Evolutionary conservation across 768 basidiomycete species (phyloP), one percentile per base, ranked within the genome.

Genomic region (Paxillus rubicundulus): DNA sequence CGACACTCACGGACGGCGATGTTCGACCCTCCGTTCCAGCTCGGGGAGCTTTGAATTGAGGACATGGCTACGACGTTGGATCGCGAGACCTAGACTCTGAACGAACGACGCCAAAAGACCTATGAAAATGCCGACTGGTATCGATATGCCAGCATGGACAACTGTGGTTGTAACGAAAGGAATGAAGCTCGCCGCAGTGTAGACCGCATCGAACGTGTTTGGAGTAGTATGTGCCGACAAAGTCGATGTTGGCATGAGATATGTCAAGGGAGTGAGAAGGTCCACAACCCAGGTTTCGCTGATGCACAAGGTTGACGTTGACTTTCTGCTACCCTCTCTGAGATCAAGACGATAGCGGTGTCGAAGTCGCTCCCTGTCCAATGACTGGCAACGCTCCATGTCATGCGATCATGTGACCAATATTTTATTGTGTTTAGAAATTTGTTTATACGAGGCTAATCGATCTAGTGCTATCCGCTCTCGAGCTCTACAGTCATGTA

Each of bases 51-150:
- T 69, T 60, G 92, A 88, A 64, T 95, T 90, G 45, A 86, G 72
- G 45, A 96, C 81, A 77, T 98, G 94, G 60, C 89, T 92, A 75
- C 95, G 93, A 54, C 94, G 85, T 67, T 96, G 94, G 50, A 98
- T 85, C 21, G 94, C 95, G 38, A 98, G 79, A 17, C 93, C 93
- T 9, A 94, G 75, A 18, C 88, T 90, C 70, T 96, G 93, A n/a
- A 95, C 76, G 64, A 89, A 90, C 5, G 87, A 90, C 14, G 92
- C 89, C 12, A 92, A 66, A 37, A 97, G 81, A 21, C 92, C 92
- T 48, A 85, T 74, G 43, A 64, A 64, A 53, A 77, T 77, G 17
- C 75, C 75, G 12, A 70, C 62, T n/a, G 71, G 71, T 46, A 77
- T 72, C 45, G 74, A 72, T 56, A 76, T 73, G 53, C 57, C 46